Evolutionary conservation across 495 filamentous ascomycete genomes (phyloP).

Genomic region (Trichoderma reesei): DNA sequence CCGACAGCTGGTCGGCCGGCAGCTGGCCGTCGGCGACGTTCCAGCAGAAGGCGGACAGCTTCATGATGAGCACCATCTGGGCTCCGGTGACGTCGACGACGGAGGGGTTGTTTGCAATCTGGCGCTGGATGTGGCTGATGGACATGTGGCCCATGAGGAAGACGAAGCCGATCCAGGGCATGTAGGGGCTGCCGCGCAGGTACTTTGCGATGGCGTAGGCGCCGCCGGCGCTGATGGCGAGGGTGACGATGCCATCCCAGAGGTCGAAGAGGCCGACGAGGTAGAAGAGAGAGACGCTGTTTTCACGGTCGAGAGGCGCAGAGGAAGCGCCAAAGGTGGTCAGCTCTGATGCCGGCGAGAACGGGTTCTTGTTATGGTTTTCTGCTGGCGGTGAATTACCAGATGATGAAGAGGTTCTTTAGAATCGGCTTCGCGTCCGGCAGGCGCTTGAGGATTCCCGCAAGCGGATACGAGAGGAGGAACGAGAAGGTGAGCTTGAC

Average conservation of each 20-base stretch:
- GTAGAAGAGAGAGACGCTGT: slow-evolving; percentile 72
- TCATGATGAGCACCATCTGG: slow-evolving; percentile 98
- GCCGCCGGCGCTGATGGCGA: slow-evolving; percentile 67
- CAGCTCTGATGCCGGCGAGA: neutral
- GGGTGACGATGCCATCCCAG: slow-evolving; percentile 74
- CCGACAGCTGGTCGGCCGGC: slow-evolving; percentile 67
- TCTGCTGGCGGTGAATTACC: too few relatives aligned
- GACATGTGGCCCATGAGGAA: slow-evolving; percentile 97
- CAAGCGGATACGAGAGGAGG: slow-evolving; percentile 85
- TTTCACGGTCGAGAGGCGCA: neutral
- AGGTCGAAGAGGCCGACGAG: slow-evolving; percentile 90
- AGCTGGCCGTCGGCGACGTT: slow-evolving; percentile 86
- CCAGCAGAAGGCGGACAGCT: slow-evolving; percentile 96
- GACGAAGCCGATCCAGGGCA: slow-evolving; percentile 95
- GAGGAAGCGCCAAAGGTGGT: too few relatives aligned
- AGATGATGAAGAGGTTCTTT: slow-evolving; percentile 84
- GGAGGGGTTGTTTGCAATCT: slow-evolving; percentile 52
- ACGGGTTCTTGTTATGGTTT: too few relatives aligned
- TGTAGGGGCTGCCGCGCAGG: slow-evolving; percentile 73
- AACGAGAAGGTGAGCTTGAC: slow-evolving; percentile 92
- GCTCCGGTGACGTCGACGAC: slow-evolving; percentile 85
- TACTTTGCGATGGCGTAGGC: slow-evolving; percentile 78
- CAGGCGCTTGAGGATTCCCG: slow-evolving; percentile 79
- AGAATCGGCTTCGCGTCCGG: slow-evolving; percentile 75
- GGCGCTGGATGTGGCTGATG: slow-evolving; percentile 73